Base-by-base conservation (phyloP, 306 rosid species). In the Quercus rubra region DNA sequence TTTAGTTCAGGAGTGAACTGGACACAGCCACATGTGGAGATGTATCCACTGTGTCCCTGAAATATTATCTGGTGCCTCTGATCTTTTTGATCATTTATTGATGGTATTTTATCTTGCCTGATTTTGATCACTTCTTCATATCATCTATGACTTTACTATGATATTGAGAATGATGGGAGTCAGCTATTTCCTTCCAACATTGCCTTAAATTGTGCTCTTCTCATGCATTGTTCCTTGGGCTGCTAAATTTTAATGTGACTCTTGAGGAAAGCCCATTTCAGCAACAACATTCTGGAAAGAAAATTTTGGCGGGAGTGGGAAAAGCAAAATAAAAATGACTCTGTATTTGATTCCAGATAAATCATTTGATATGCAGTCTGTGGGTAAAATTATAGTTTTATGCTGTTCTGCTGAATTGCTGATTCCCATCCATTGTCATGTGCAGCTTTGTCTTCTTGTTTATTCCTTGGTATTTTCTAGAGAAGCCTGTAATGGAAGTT, bases 391-490 rank as follows among this genome's bases (percentile, higher is more conserved):
- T 66, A 27, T 63, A 15, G 31, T 25, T 66, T 33, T 66, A 33
- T 33, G 46, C 49, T 66, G 71, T 55, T 55, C n/a, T 5, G 14
- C 21, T 78, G 79, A 71, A 59, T 28, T 55, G 63, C 81, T 74
- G 41, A 71, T 62, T 28, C 49, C 76, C 69, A 35, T 71, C 63
- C 73, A 70, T 72, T 82, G 76, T 78, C 67, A 4, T 49, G 20
- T 88, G 93, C 98, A 94, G 98, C 78, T 94, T 94, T 86, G 83
- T 88, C 74, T 94, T 94, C 87, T 94, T 94, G 83, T 91, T 79
- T 75, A 93, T 91, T 74, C 98, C 98, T 70, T 94, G 98, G 98
- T 92, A 80, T 86, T 82, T 94, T 64, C 83, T 94, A 88, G 98
- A 94, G 90, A 88, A 92, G 87, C 92, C 97, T 21, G 76, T 55